These are phyloP conservation scores for Kwoniella shandongensis DNA, from an alignment of 768 basidiomycete species.

Conservation along the genomic window DNA sequence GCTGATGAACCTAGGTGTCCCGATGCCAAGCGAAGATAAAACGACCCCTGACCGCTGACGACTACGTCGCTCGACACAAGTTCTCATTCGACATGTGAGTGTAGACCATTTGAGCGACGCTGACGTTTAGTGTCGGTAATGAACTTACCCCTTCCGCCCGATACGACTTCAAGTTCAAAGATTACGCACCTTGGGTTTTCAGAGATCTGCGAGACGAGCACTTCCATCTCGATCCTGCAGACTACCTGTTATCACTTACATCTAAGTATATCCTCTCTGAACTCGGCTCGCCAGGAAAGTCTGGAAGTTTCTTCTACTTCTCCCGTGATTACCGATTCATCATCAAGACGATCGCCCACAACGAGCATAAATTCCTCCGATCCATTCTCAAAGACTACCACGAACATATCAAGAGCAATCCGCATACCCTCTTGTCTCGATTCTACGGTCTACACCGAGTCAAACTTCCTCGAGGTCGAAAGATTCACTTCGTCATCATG, in stretches of 20 bases:
- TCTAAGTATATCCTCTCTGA: constrained; percentile 97
- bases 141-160: constrained; percentile 95
- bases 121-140: constrained; percentile 73
- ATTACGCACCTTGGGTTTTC: constrained; percentile 98
- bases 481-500: constrained; percentile 99
- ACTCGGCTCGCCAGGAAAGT: constrained; percentile 96
- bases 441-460: constrained; percentile 98
- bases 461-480: constrained; percentile 85
- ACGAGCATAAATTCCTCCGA: constrained; percentile 90
- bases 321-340: constrained; percentile 98
- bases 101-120: constrained; percentile 1
- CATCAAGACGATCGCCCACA: constrained; percentile 96
- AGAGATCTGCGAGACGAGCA: constrained; percentile 89
- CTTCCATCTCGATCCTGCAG: constrained; percentile 94
- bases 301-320: constrained; percentile 98
- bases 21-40: constrained; percentile 94
- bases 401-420: constrained; percentile 79
- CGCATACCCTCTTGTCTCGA: constrained; percentile 86
- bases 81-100: constrained; percentile 94
- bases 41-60: constrained; percentile 76
- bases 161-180: constrained; percentile 99
- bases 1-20: constrained; percentile 65
- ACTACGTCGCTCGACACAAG: constrained; percentile 86
- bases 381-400: constrained; percentile 80
- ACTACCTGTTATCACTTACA: constrained; percentile 94